Base-by-base conservation (phyloP, 2,329 filamentous ascomycete genomes). In the Alternaria viburni region DNA sequence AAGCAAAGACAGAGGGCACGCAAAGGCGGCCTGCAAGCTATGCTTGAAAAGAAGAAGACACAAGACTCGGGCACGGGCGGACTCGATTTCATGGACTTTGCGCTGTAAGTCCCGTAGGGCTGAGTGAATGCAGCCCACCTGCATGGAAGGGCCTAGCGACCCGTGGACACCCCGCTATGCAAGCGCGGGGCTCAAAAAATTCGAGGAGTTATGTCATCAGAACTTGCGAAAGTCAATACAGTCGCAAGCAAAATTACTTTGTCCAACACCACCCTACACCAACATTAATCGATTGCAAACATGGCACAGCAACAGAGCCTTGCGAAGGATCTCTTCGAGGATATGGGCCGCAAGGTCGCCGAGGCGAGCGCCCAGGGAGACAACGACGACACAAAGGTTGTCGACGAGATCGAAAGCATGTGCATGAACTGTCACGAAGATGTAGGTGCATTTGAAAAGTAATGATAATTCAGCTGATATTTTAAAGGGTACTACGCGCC, bases 401-500 rank as follows among this genome's bases (percentile, higher is more conserved):
- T 85, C 21, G 84, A 86, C 32, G 83, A 85, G 71, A 85, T 86
- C 59, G 83, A 86, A 69, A 84, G 82, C 65, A 73, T 86, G 68
- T 86, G 84, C 75, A 86, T 86, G 83, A 86, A 86, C 76, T 86
- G 84, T 69, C 83, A 85, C 67, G 83, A 83, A 54, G 74, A 86
- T 68, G 82, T 83, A 70, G 8, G 56, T 45, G 79, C 67, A 49
- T 47, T 26, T 3, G 3, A 7, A 32, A 21, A 15, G 5, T 4
- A 23, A 30, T 56, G 51, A 61, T 69, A 60, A 43, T 46, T 47
- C 19, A 59, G 26, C 70, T 76, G 54, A 78, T 21, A 52, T 30
- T 26, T 30, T n/a, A 19, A 3, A 96, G 92, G 96, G 96, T 74
- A 88, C 85, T 1, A 99, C 96, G 13, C 88, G 91, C 62, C 87